These are phyloP conservation scores for Exophiala bonariae DNA, from an alignment of 2,329 filamentous ascomycete species.

Conservation along the genomic window DNA sequence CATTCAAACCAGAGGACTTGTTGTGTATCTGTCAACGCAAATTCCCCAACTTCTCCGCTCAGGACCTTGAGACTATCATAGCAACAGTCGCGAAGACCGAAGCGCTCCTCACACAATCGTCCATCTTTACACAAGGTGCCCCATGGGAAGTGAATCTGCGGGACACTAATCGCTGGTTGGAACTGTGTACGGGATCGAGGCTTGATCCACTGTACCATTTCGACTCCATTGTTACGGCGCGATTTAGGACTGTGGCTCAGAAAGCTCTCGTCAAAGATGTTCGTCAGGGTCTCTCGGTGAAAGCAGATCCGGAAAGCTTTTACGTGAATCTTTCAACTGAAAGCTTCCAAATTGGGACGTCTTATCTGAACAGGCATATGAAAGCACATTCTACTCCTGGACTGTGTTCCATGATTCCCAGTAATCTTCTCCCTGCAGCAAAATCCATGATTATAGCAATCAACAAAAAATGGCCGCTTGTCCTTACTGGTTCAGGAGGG, in stretches of 20 bases:
- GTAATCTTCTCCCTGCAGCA: constrained; percentile 62
- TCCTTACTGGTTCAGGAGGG: constrained; percentile 81
- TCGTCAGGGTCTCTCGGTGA: not conserved
- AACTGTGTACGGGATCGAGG: constrained; percentile 59
- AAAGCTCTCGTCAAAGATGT: constrained; percentile 64
- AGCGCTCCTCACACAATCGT: constrained; percentile 61
- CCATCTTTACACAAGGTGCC: constrained; percentile 58
- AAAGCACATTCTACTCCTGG: constrained; percentile 34
- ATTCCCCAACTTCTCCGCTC: constrained; percentile 63
- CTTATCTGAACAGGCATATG: constrained; percentile 63
- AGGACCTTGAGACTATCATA: constrained; percentile 68
- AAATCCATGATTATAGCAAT: constrained; percentile 88
- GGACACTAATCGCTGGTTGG: constrained; percentile 85
- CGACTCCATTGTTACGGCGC: constrained; percentile 78
- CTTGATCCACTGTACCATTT: constrained; percentile 73
- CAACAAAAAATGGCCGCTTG: constrained; percentile 82
- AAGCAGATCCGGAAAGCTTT: constrained; percentile 49
- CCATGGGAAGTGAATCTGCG: constrained; percentile 97
- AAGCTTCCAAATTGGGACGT: constrained; percentile 78
- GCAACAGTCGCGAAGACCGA: constrained; percentile 80
- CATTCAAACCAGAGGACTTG: constrained; percentile 79
- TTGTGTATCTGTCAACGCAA: constrained; percentile 76
- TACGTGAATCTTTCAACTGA: constrained; percentile 68
- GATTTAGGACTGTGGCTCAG: constrained; percentile 76
- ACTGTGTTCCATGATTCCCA: constrained; percentile 36